A percentile compares a stretch with the other conserved stretches of the same genome.
phyloP scores from a whole-genome alignment of 768 basidiomycete species.

The Russula sp. region DNA sequence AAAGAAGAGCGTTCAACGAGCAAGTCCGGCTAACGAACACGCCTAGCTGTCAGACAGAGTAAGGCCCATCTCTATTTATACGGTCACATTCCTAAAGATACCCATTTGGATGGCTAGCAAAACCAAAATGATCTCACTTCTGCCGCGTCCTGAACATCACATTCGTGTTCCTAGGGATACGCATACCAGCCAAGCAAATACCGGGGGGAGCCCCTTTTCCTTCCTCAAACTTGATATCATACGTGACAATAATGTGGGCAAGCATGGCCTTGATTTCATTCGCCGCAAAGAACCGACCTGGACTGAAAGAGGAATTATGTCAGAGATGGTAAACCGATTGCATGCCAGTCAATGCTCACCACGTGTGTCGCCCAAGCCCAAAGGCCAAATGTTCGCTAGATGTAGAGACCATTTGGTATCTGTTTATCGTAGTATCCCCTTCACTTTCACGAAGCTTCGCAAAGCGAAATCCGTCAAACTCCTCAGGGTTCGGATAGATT shows the following conservation, averaged over 20 bases:
- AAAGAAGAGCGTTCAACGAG: too few species aligned
- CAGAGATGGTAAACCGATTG: not conserved
- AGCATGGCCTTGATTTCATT: slow-evolving; percentile 24
- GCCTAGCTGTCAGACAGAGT: too few species aligned
- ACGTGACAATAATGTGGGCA: slow-evolving; percentile 23
- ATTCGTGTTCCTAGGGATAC: slow-evolving; percentile 12
- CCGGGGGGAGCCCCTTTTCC: slow-evolving; percentile 11
- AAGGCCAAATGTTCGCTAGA: slow-evolving; percentile 22
- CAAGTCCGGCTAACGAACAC: too few species aligned
- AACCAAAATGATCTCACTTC: not conserved
- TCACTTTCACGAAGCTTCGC: slow-evolving; percentile 13
- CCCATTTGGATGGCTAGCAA: not conserved
- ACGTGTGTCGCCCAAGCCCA: slow-evolving; percentile 26
- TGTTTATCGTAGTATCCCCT: not conserved
- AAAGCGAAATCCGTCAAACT: slow-evolving; percentile 40
- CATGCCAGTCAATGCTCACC: slow-evolving; percentile 18
- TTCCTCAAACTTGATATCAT: slow-evolving; percentile 24
- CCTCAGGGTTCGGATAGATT: slow-evolving; percentile 29
- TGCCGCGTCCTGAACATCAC: slow-evolving; percentile 24
- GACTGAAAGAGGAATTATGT: slow-evolving; percentile 13
- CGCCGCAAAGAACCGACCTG: slow-evolving; percentile 26
- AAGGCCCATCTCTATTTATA: too few species aligned
- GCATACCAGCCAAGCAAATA: not conserved
- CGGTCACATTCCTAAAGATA: not conserved
- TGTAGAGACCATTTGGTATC: slow-evolving; percentile 12